Conservation (phyloP, 2,329 filamentous ascomycete genomes). For the Lasiodiplodia gonubiensis region DNA sequence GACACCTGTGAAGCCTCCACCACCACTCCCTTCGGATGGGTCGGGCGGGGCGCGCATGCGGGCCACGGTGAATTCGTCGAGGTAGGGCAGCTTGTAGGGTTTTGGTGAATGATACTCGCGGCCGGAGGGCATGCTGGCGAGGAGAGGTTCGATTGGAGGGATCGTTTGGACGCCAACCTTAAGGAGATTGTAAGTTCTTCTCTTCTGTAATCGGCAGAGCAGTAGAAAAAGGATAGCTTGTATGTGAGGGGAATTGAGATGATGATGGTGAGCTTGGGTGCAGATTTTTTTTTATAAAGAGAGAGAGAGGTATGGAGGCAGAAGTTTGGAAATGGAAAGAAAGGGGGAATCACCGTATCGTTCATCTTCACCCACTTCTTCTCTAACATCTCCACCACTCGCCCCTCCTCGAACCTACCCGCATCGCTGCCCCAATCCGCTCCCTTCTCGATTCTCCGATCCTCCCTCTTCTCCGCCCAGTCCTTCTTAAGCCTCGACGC, state of each 20-base stretch:
- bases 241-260: not conserved
- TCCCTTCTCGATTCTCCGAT: conserved; percentile 76
- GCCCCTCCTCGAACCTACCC: conserved; percentile 80
- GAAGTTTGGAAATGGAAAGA: not conserved
- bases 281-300: not conserved
- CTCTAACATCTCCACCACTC: conserved; percentile 85
- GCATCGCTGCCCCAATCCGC: conserved; percentile 79
- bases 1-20: conserved; percentile 36
- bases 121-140: conserved; percentile 83
- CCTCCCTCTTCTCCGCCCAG: conserved; percentile 78
- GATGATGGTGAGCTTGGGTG: not conserved
- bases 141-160: conserved; percentile 71
- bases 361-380: conserved; percentile 92
- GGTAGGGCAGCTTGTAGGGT: conserved; percentile 67
- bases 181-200: conserved; percentile 26
- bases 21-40: conserved; percentile 46
- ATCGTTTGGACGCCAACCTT: conserved; percentile 82
- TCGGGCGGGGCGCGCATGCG: conserved; percentile 64
- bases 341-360: conserved; percentile 71
- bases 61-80: conserved; percentile 68
- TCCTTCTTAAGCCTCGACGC: conserved; percentile 70
- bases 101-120: conserved; percentile 81
- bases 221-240: not conserved
- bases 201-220: not conserved
- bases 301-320: not conserved